These are phyloP conservation scores for Clitocybe nebularis DNA, from an alignment of 1,284 basidiomycete species.

Conservation along the genomic window DNA sequence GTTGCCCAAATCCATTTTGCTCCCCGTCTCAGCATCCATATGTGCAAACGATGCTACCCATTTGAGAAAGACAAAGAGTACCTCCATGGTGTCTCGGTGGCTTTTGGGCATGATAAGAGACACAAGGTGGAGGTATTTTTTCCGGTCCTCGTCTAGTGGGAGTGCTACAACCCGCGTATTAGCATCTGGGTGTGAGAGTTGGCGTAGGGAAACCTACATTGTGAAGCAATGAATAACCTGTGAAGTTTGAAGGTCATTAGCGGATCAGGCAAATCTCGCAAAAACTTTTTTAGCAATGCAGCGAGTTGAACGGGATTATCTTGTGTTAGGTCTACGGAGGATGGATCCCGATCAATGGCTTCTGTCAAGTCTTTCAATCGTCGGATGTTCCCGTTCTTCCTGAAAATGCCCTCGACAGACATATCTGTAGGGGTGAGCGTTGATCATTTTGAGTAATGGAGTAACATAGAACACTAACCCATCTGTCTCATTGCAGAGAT, in stretches of 20 bases:
- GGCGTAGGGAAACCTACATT: conserved; percentile 55
- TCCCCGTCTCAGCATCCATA: conserved; percentile 96
- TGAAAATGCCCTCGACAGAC: conserved; percentile 98
- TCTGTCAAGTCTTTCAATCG: conserved; percentile 89
- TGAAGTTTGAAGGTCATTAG: conserved; percentile 94
- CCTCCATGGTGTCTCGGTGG: conserved; percentile 97
- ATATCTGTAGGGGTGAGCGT: conserved; percentile 61
- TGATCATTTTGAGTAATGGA: conserved; percentile 1
- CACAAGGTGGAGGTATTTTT: conserved; percentile 83
- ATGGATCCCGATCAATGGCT: conserved; percentile 89
- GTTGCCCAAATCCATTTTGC: conserved; percentile 97
- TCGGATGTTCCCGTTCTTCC: conserved; percentile 97
- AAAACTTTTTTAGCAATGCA: conserved; percentile 94
- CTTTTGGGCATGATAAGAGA: conserved; percentile 86
- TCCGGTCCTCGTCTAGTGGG: conserved; percentile 74
- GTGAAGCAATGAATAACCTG: conserved; percentile 83
- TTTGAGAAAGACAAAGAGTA: conserved; percentile 96
- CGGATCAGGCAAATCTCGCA: conserved; percentile 95
- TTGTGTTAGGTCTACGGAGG: conserved; percentile 85
- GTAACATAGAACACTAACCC: conserved; percentile 57
- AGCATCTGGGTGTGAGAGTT: too few relatives aligned
- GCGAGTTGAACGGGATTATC: conserved; percentile 98
- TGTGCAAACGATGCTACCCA: conserved; percentile 99
- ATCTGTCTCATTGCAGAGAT: conserved; percentile 98
- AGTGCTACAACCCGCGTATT: conserved; percentile 61